Base-by-base conservation (phyloP, 1,284 basidiomycete genomes). In the Rhodotorula sp. region DNA sequence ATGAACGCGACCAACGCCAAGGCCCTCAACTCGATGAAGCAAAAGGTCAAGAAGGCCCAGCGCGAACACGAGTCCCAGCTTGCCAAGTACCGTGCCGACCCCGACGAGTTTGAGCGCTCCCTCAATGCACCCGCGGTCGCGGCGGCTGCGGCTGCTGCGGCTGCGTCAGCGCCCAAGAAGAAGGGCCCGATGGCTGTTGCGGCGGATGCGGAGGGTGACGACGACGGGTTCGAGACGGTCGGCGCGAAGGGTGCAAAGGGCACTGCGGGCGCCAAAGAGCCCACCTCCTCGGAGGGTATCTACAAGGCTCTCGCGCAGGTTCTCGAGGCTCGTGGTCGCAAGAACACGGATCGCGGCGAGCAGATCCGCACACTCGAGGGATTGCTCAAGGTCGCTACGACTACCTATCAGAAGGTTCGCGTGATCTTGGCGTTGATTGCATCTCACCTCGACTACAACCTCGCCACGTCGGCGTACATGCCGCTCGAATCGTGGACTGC, bases 281-380 rank as follows among this genome's bases (percentile, higher is more conserved):
- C 60, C 37, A 89, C 91, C 77, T 92, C 92, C 8, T 82, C 91
- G 13, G 95, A 98, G 68, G 87, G 88, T 58, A 90, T 99, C 76
- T 94, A 94, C 85, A 97, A 97, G 83, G 91, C 89, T 73, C 86
- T 99, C 40, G 88, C 92, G 76, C 86, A 89, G 54, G 88, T 99
- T 54, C 89, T 97, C 79, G 96, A 99, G 78, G 92, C 92, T 57
- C 88, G 96, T 74, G 96, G 96, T 44, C 92, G 94, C 81, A 99
- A 99, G 92, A 95, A 95, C 82, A 99, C 96, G 60, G 94, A 99
- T 81, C 89, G 96, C 71, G 86, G 86, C 54, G 94, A 98, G 82
- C 95, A 98, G 84, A 92, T 97, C 75, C 87, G 88, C 69, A 92
- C 93, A 69, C 85, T 99, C 28, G 88, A 91, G 78, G 89, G 90